These are phyloP conservation scores for Fusarium burgessii DNA, from an alignment of 2,329 filamentous ascomycete species.

Conservation along the genomic window DNA sequence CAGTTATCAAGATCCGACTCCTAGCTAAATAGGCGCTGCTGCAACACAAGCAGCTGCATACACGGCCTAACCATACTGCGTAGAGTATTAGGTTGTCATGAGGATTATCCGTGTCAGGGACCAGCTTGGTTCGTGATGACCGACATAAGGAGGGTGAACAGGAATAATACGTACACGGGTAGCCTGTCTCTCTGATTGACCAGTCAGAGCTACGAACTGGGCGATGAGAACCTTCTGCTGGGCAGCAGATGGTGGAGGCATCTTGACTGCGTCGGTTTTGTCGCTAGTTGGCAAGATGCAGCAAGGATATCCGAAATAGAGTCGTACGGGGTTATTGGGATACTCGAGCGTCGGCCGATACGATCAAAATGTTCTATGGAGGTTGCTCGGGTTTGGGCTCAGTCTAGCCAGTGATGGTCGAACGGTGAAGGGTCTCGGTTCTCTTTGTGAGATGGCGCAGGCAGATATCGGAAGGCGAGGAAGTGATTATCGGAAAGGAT, in stretches of 20 bases:
- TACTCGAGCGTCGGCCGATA: neutral
- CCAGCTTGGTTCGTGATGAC: constrained; percentile 10
- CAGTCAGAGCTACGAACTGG: constrained; percentile 59
- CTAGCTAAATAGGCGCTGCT: constrained; percentile 37
- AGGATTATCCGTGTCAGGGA: constrained; percentile 8
- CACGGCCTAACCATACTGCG: constrained; percentile 11
- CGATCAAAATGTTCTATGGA: constrained; percentile 7
- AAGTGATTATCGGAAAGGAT: neutral
- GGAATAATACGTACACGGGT: constrained; percentile 55
- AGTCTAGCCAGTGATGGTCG: constrained; percentile 6
- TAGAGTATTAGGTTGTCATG: constrained; percentile 25
- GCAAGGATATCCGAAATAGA: neutral
- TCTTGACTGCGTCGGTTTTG: constrained; percentile 34
- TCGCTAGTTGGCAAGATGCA: neutral
- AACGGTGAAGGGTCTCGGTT: constrained; percentile 2
- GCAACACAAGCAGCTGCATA: constrained; percentile 27
- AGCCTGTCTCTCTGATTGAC: constrained; percentile 58
- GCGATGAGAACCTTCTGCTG: constrained; percentile 56
- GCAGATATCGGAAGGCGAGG: neutral
- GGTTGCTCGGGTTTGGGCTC: constrained; percentile 3
- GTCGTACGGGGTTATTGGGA: neutral
- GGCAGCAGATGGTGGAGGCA: constrained; percentile 54
- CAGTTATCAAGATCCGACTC: constrained; percentile 19
- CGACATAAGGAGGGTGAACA: neutral
- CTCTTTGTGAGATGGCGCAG: neutral